These are phyloP conservation scores for Rugonectria rugulosa DNA, from an alignment of 2,329 filamentous ascomycete genomes.

Conservation along the genomic window DNA sequence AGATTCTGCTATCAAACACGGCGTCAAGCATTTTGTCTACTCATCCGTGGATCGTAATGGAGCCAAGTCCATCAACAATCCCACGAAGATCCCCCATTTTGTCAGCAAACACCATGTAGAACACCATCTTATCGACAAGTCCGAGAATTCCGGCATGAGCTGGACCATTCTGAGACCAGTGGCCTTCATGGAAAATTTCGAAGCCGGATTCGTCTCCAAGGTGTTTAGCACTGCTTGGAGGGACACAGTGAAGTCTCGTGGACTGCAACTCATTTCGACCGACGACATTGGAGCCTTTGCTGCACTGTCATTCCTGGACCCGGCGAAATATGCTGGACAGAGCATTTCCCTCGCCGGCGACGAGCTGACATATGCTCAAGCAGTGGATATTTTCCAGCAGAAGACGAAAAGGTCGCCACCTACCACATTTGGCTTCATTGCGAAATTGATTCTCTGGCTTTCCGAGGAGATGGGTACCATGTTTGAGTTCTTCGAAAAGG, in stretches of 20 bases:
- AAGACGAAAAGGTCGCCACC: no score
- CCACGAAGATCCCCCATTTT: conserved; percentile 65
- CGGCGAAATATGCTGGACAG: conserved; percentile 33
- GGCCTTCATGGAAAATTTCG: conserved; percentile 64
- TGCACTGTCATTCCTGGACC: conserved; percentile 45
- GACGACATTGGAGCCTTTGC: conserved; percentile 53
- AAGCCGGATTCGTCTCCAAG: conserved; percentile 40
- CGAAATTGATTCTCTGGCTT: conserved; percentile 19
- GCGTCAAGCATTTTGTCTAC: conserved; percentile 67
- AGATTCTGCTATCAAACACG: conserved; percentile 60
- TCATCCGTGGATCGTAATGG: conserved; percentile 68
- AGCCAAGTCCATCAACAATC: conserved; percentile 55
- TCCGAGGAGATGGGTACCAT: conserved; percentile 25
- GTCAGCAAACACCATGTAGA: conserved; percentile 64
- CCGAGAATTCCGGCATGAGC: conserved; percentile 48
- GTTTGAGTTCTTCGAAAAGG: conserved; percentile 26
- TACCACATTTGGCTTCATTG: background rate
- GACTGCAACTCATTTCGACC: conserved; percentile 48
- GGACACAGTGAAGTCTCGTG: no score
- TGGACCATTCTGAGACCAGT: conserved; percentile 67
- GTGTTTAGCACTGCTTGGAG: conserved; percentile 32
- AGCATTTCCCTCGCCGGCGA: conserved; percentile 27
- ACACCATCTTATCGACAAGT: conserved; percentile 55
- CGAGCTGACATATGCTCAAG: conserved; percentile 25
- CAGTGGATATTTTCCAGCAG: conserved; percentile 18